Evolutionary conservation across 2,329 filamentous ascomycete genomes (phyloP), one percentile per base, ranked within the genome.

Genomic region (Scopulariopsis brevicaulis): DNA sequence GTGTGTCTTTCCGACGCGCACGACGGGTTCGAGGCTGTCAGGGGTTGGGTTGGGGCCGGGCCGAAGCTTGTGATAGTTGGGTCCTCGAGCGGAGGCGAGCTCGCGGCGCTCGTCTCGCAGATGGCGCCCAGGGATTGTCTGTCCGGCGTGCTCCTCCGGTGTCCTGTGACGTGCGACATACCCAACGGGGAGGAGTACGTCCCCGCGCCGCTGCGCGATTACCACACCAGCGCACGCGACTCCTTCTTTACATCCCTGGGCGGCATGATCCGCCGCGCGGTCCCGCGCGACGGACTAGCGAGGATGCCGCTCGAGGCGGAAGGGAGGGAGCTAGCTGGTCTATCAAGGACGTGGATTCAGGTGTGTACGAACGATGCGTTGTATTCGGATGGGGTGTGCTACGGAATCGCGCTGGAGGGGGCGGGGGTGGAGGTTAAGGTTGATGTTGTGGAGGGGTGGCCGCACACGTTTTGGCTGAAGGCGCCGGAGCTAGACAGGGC

Each of bases 381-480:
- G 60, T 79, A 79, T 65, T 76, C 74, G 22, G 77, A 80, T 64
- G 77, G 77, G 11, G 61, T 77, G 10, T 80, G 77, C 61, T 79
- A 78, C 63, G 76, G 73, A 4, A 72, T 73, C 64, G 64, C 69
- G 3, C 64, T 80, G 59, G 67, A 64, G 48, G 64, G 68, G 14
- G 70, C 68, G 4, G 73, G 72, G 12, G 68, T 72, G 1, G 68
- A 73, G 14, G 72, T 78, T 0, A 68, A 64, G 58, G 63, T 76
- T 7, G 70, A 75, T 61, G 69, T 78, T 2, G 69, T 77, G 32
- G 60, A 63, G 57, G 77, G 77, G 10, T 79, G 72, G 70, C 76
- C 77, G 20, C 77, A 80, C 67, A 80, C 77, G 8, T 80, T 78
- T 63, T 80, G 78, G 77, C 63, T 80, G 59, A 71, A 74, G 65